Evolutionary conservation across 805 yeast species (phyloP), one percentile per base, ranked within the genome.

Genomic region (Ogataea sp.): DNA sequence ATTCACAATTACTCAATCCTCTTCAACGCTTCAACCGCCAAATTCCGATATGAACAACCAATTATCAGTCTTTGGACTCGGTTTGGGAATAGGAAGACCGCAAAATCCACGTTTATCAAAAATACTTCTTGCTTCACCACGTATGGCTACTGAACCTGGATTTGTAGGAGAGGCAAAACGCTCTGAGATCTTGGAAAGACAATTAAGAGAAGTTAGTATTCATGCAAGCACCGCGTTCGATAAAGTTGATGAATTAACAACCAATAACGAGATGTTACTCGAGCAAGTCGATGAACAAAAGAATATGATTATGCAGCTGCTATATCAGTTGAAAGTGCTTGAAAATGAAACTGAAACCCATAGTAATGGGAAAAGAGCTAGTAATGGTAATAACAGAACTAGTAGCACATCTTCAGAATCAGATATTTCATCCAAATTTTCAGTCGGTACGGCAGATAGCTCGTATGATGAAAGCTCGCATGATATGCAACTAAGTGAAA

Each of bases 271-370:
- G 5, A 43, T 54, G 51, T 37, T 56, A 11, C 35, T 38, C 14
- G 58, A 56, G 27, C 61, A 56, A 37, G 56, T 53, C 4, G 32
- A 37, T 3, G 49, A 51, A 21, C 61, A 56, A 34, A 56, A 56
- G 34, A 34, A 30, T 10, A 43, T 54, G 40, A 52, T 56, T n/a
- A 38, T 46, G 18, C 42, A 40, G 8, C 42, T 56, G 23, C 40
- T 47, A 15, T 43, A 47, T 26, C 53, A 54, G 37, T 21, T 56
- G 13, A 56, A 52, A 20, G 35, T 20, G 14, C 14, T 32, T 8
- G 34, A 32, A 21, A 14, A 32, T 20, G 26, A 14, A 20, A 9
- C 20, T 13, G 31, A 28, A 4, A n/a, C 7, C 3, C 18, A 11
- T 28, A n/a, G 15, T 14, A 26, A 26, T 14, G 14, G 29, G 16